Percentiles rank a stretch among this genome's conserved stretches.
Evolutionary conservation across 768 basidiomycete genomes (phyloP).

Genomic region (Amanita molliuscula): DNA sequence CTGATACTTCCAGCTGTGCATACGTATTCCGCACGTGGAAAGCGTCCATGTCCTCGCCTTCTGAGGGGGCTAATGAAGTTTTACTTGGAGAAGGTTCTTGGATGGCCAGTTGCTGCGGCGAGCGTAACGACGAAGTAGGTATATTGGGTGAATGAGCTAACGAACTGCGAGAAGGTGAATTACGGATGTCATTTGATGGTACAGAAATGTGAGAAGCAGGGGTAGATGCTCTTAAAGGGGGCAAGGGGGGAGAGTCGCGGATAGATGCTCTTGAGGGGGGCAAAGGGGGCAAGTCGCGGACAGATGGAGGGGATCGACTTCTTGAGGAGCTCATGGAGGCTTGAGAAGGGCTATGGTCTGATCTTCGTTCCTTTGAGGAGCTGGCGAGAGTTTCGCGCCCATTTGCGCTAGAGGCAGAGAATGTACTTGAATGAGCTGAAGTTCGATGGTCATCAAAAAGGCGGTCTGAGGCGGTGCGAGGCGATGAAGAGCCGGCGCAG

Average conservation of each 20-base stretch:
- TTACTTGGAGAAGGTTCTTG: slow-evolving; percentile 27
- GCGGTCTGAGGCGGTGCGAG: slow-evolving; percentile 19
- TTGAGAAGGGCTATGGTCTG: slow-evolving; percentile 17
- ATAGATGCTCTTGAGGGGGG: slow-evolving; percentile 17
- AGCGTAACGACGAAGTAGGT: background rate
- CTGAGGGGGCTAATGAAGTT: slow-evolving; percentile 57
- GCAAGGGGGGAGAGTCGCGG: slow-evolving; percentile 24
- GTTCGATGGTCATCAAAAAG: slow-evolving; percentile 22
- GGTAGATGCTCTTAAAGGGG: slow-evolving; percentile 11
- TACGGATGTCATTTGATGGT: background rate
- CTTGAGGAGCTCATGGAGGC: slow-evolving; percentile 23
- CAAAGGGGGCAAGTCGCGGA: slow-evolving; percentile 23
- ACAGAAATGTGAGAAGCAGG: background rate
- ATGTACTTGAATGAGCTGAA: slow-evolving; percentile 20
- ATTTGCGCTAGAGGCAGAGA: slow-evolving; percentile 20
- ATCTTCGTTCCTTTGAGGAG: slow-evolving; percentile 16
- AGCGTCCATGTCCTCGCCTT: slow-evolving; percentile 73
- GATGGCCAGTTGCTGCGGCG: background rate
- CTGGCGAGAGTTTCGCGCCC: slow-evolving; percentile 8
- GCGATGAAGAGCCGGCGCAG: slow-evolving; percentile 21
- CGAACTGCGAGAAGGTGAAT: background rate
- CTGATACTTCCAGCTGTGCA: slow-evolving; percentile 77
- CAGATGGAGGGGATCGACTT: slow-evolving; percentile 15
- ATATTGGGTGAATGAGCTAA: background rate
- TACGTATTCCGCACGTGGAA: slow-evolving; percentile 83